These are phyloP conservation scores for Dipteronia dyeriana DNA, from an alignment of 345 rosid species.

Conservation along the genomic window DNA sequence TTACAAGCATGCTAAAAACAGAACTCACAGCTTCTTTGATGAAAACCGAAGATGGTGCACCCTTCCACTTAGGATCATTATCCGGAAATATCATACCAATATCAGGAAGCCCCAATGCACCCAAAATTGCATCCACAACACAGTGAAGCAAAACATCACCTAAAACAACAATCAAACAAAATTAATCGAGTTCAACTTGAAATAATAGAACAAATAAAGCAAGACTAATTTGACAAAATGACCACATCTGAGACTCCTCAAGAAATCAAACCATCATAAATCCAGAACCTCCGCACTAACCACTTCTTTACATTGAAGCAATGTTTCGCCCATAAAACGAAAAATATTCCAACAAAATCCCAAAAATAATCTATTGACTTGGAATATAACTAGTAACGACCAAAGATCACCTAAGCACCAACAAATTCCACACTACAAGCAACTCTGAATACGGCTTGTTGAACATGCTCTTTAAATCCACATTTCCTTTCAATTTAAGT, in stretches of 20 bases:
- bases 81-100: constrained; percentile 98
- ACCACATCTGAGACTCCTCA: neutral
- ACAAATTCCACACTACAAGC: neutral
- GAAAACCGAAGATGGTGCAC: constrained; percentile 89
- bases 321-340: neutral
- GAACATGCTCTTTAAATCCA: neutral
- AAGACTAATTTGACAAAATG: neutral
- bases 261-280: neutral
- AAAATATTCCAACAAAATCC: neutral
- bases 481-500: neutral
- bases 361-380: neutral
- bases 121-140: constrained; percentile 96
- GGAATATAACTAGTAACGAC: neutral
- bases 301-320: too few species aligned
- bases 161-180: constrained; percentile 28
- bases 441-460: neutral
- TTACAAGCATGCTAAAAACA: neutral
- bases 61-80: constrained; percentile 95
- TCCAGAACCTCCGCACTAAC: neutral
- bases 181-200: neutral
- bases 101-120: constrained; percentile 96
- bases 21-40: constrained; percentile 92
- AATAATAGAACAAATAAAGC: neutral
- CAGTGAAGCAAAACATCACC: constrained; percentile 99
- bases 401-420: too few species aligned